These are phyloP conservation scores for Exophiala sp. DNA, from an alignment of 2,329 filamentous ascomycete species.

Conservation along the genomic window DNA sequence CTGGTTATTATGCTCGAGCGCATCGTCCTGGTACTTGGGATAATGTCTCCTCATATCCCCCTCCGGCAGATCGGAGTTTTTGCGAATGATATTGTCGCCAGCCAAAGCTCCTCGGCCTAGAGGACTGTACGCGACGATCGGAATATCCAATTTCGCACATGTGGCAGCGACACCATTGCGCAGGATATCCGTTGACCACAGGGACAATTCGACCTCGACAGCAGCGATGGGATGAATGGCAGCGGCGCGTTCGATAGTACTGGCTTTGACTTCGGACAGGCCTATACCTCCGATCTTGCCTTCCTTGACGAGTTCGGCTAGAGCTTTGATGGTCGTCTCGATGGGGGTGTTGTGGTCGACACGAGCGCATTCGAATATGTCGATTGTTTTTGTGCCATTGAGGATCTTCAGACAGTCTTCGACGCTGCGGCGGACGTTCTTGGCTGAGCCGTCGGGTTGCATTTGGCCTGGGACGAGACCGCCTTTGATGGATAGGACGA, in stretches of 20 bases:
- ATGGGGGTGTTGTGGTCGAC: conserved; percentile 52
- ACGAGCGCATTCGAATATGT: conserved; percentile 59
- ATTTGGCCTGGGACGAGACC: conserved; percentile 39
- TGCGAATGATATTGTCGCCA: conserved; percentile 40
- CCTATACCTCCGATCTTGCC: conserved; percentile 46
- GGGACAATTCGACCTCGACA: conserved; percentile 60
- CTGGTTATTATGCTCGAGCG: conserved; percentile 49
- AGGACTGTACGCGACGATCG: conserved; percentile 58
- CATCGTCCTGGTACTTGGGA: conserved; percentile 51
- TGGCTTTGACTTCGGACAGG: conserved; percentile 43
- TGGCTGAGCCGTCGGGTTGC: conserved; percentile 51
- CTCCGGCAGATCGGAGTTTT: conserved; percentile 46
- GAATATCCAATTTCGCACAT: conserved; percentile 56
- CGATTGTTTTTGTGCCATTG: conserved; percentile 53
- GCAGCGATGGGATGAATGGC: conserved; percentile 55
- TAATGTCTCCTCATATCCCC: conserved; percentile 43
- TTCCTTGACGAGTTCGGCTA: conserved; percentile 40
- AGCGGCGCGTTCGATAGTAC: conserved; percentile 44
- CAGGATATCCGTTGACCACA: conserved; percentile 56
- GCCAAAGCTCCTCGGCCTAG: conserved; percentile 57
- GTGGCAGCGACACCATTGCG: conserved; percentile 56
- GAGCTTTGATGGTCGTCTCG: conserved; percentile 43
- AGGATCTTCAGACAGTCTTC: conserved; percentile 55
- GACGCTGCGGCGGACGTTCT: conserved; percentile 55
- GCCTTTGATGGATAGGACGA: conserved; percentile 63